Conservation (phyloP, 495 filamentous ascomycete genomes). For the Penicillium lividum region DNA sequence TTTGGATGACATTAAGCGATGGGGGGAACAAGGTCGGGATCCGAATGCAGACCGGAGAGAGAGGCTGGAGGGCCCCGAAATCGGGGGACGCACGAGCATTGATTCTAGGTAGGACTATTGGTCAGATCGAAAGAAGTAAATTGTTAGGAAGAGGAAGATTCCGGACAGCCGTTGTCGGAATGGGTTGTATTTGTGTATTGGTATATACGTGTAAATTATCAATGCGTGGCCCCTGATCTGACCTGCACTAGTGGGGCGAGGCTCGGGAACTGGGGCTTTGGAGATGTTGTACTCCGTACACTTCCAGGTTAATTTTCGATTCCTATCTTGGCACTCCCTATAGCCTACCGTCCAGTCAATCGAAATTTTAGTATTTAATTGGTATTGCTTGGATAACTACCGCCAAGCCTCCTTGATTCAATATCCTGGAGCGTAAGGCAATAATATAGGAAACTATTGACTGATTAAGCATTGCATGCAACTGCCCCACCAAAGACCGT, state of each 20-base stretch:
- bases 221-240: conserved; percentile 10
- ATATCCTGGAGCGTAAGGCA: conserved; percentile 9
- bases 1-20: conserved; percentile 2
- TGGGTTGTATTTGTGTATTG: conserved; percentile 7
- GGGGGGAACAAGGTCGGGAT: conserved; percentile 8
- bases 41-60: conserved; percentile 16
- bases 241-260: conserved; percentile 2
- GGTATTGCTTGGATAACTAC: no score
- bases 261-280: conserved; percentile 2
- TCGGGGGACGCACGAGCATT: conserved; percentile 26
- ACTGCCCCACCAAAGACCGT: conserved; percentile 18
- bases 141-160: conserved; percentile 13
- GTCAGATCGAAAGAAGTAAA: not conserved
- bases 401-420: not conserved
- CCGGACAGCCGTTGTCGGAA: conserved; percentile 40
- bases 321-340: not conserved
- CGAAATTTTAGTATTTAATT: not conserved
- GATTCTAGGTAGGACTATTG: conserved; percentile 4
- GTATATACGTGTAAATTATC: conserved; percentile 2
- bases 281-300: not conserved
- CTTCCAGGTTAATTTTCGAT: not conserved
- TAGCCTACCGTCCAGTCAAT: not conserved
- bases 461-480: conserved; percentile 24
- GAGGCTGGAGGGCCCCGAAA: conserved; percentile 30
- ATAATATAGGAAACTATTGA: conserved; percentile 2